Evolutionary conservation across 768 basidiomycete genomes (phyloP), one percentile per base, ranked within the genome.

Genomic region (Suillus sp.): DNA sequence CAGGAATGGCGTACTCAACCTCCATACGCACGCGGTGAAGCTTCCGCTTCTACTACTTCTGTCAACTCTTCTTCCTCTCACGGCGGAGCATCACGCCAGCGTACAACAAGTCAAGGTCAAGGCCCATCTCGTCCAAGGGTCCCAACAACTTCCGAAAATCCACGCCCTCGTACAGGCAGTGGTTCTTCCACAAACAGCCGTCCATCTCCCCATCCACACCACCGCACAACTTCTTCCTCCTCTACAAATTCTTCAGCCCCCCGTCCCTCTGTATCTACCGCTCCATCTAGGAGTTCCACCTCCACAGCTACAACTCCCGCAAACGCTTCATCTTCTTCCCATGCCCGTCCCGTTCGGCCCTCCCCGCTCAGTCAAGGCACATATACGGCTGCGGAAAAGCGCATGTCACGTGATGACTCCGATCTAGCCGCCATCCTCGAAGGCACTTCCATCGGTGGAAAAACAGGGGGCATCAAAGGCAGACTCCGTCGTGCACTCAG

Each of bases 1-100:
- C 70, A 70, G 51, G 87, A 89, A 61, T 84, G 86, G 83, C 83
- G 85, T 59, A 70, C 79, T 5, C 87, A 89, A 67, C 90, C 91
- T 10, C 92, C 93, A 0, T 94, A 93, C 73, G 88, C 85, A 32
- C 87, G 91, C 63, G 83, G 86, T 27, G 92, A 93, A 62, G 92
- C 92, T 9, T 90, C 93, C 8, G 86, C 84, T 51, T 93, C 92
- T 0, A 84, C 87, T 30, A 86, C 90, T 4, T 94, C 93, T 0
- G 80, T 94, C 67, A 91, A 88, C 72, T 93, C 93, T 45, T 73
- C 74, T 22, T 77, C 73, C n/a, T 78, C 60, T 72, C 82, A 62
- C 67, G 38, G 37, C 32, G 69, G 64, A 40, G 83, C 85, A 59
- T 75, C 83, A 56, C 86, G 91, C 22, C 88, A 84, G 68, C 81